phyloP scores from a whole-genome alignment of 257 asterid species.

The Linderniella brevidens region DNA sequence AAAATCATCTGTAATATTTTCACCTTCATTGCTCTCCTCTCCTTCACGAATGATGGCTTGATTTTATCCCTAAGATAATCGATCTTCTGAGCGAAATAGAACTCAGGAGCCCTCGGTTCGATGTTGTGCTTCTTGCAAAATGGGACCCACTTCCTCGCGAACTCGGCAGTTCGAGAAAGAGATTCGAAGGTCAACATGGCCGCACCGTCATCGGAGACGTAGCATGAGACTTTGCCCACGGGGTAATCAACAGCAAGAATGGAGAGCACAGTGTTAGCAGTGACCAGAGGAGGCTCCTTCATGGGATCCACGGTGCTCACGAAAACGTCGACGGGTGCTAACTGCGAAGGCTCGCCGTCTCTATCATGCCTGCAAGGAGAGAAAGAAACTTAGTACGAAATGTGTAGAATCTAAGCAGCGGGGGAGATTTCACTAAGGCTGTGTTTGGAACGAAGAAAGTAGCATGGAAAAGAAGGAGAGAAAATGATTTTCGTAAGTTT shows the following conservation, averaged over 20 bases:
- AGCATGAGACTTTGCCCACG: conserved; percentile 32
- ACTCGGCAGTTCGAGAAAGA: conserved; percentile 34
- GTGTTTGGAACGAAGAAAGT: too few species aligned
- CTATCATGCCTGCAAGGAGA: conserved; percentile 32
- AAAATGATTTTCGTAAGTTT: not conserved
- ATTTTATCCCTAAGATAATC: conserved; percentile 38
- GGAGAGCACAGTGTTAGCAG: conserved; percentile 38
- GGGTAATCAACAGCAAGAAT: conserved; percentile 37
- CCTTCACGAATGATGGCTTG: conserved; percentile 37
- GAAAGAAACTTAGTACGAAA: not conserved
- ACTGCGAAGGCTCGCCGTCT: conserved; percentile 59
- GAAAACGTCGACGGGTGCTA: conserved; percentile 46
- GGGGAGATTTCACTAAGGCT: too few species aligned
- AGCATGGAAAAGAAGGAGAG: too few species aligned
- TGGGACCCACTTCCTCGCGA: conserved; percentile 35
- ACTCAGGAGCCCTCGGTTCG: conserved; percentile 41
- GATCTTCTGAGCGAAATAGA: conserved; percentile 35
- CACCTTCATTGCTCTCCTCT: conserved; percentile 41
- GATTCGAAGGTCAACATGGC: conserved; percentile 36
- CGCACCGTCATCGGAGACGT: conserved; percentile 42
- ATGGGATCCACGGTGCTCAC: conserved; percentile 45
- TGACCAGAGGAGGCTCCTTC: conserved; percentile 35
- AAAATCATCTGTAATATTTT: too few species aligned
- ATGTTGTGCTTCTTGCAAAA: conserved; percentile 30
- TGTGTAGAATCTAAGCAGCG: too few species aligned